Conservation (phyloP, 2,329 filamentous ascomycete genomes). For the Alternaria atra region DNA sequence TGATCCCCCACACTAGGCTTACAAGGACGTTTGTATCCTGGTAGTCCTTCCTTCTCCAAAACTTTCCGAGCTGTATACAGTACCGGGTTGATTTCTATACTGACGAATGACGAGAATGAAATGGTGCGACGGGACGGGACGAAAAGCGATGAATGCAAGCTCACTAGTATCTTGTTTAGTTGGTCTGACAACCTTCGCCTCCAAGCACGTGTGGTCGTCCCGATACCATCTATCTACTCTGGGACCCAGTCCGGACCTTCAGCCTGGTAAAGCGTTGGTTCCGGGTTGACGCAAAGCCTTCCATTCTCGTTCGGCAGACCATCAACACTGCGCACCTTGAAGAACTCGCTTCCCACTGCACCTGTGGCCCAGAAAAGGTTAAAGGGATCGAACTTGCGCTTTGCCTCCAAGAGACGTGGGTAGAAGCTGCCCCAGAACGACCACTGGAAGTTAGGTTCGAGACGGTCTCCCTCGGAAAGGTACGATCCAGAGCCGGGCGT, state of each 20-base stretch:
- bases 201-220: not conserved
- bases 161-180: not conserved
- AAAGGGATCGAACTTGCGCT: not conserved
- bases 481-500: not conserved
- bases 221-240: not conserved
- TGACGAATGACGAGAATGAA: too few relatives aligned
- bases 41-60: not conserved
- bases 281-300: not conserved
- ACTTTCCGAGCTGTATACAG: not conserved
- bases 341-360: conserved; percentile 3
- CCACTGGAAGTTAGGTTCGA: not conserved
- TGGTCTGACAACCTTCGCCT: not conserved
- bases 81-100: not conserved
- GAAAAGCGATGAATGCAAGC: not conserved
- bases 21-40: not conserved
- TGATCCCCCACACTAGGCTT: not conserved
- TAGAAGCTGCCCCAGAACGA: conserved; percentile 2
- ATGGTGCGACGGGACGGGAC: not conserved
- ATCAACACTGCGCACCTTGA: not conserved
- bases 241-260: not conserved
- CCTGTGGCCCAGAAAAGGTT: conserved; percentile 4
- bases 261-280: not conserved
- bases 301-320: not conserved
- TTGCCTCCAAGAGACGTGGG: conserved; percentile 1
- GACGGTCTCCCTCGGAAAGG: not conserved